Percentiles rank a stretch among this genome's conserved stretches.
Evolutionary conservation across 495 filamentous ascomycete genomes (phyloP).

Genomic region (Hyaloscypha variabilis): DNA sequence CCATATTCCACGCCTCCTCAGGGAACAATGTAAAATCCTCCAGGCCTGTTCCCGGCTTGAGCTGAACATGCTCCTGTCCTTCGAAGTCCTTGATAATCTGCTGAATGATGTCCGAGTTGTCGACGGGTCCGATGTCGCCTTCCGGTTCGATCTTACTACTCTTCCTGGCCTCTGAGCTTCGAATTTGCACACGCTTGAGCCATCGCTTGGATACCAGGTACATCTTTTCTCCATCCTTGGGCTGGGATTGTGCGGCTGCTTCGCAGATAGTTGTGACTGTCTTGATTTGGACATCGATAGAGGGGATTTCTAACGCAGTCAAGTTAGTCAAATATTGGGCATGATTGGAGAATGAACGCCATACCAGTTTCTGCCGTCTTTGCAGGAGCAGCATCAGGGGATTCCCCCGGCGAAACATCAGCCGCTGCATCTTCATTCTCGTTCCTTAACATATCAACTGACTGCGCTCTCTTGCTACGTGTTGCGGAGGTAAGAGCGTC

Average conservation of each 20-base stretch:
- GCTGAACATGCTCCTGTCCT: conserved; percentile 64
- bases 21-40: conserved; percentile 81
- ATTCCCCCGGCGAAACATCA: background rate
- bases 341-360: background rate
- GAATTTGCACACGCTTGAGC: conserved; percentile 73
- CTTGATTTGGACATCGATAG: conserved; percentile 78
- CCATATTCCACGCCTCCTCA: conserved; percentile 75
- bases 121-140: conserved; percentile 76
- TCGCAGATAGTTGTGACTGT: conserved; percentile 66
- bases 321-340: conserved; percentile 5
- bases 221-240: conserved; percentile 70
- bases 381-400: background rate
- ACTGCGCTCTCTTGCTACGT: conserved; percentile 15
- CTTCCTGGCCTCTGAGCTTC: conserved; percentile 58
- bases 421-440: background rate
- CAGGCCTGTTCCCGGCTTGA: conserved; percentile 69
- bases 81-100: conserved; percentile 48
- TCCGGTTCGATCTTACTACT: conserved; percentile 63
- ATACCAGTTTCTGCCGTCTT: conserved; percentile 18
- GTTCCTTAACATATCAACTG: conserved; percentile 31
- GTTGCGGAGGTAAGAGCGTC: conserved; percentile 5
- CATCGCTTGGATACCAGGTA: conserved; percentile 80
- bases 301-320: conserved; percentile 39
- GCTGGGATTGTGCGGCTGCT: conserved; percentile 49
- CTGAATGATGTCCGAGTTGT: conserved; percentile 75